A percentile compares a stretch with the other conserved stretches of the same genome.
These are phyloP conservation scores for Neopestalotiopsis sp. DNA, from an alignment of 2,329 filamentous ascomycete genomes.

Conservation along the genomic window DNA sequence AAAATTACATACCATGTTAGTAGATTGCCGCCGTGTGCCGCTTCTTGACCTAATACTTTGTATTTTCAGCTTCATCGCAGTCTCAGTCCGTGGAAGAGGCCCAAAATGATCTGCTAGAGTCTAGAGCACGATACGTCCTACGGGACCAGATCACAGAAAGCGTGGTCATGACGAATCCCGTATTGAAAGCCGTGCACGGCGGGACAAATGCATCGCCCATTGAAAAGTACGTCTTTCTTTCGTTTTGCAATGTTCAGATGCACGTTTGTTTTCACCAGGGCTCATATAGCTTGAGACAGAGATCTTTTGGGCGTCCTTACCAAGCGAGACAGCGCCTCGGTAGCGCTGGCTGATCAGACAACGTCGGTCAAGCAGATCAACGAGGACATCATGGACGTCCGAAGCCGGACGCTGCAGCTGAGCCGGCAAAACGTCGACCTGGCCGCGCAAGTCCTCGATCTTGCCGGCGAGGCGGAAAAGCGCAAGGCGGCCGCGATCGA, in stretches of 20 bases:
- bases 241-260: too few relatives aligned
- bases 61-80: not conserved
- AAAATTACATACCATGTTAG: conserved; percentile 42
- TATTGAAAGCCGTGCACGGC: conserved; percentile 77
- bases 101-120: conserved; percentile 71
- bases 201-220: conserved; percentile 66
- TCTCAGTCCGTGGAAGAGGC: conserved; percentile 48
- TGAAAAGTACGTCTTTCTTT: conserved; percentile 62
- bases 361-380: conserved; percentile 55
- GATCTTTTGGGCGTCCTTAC: conserved; percentile 70
- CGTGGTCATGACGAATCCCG: conserved; percentile 74
- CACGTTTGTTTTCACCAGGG: not conserved
- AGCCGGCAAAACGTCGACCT: conserved; percentile 67
- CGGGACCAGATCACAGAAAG: conserved; percentile 72
- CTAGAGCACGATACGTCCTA: conserved; percentile 72
- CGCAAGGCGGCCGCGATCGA: conserved; percentile 55
- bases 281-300: conserved; percentile 5
- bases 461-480: conserved; percentile 61
- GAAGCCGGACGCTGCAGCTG: conserved; percentile 61
- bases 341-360: conserved; percentile 65
- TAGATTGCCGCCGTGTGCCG: conserved; percentile 20
- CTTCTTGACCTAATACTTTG: not conserved
- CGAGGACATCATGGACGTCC: conserved; percentile 58
- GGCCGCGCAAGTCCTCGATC: conserved; percentile 64
- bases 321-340: conserved; percentile 70